A percentile compares a stretch with the other conserved stretches of the same genome.
Evolutionary conservation across 1,284 basidiomycete species (phyloP).

Genomic region (Cutaneotrichosporon sp.): DNA sequence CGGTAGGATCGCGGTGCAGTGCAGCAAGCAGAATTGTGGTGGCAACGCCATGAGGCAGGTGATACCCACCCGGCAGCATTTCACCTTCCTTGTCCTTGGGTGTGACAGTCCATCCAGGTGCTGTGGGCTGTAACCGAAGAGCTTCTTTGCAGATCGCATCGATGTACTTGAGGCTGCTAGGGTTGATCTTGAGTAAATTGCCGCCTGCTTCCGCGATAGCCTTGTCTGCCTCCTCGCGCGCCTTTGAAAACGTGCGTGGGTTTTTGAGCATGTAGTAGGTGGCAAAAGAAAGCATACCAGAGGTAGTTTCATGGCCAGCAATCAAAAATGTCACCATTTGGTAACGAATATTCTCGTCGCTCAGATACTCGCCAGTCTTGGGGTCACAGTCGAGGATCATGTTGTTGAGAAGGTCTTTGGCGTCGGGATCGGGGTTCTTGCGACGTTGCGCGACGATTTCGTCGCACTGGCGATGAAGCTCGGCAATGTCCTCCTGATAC

Average conservation of each 20-base stretch:
- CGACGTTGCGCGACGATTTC: conserved; percentile 17
- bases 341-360: conserved; percentile 51
- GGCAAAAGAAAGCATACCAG: conserved; percentile 34
- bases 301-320: conserved; percentile 56
- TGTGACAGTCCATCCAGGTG: conserved; percentile 26
- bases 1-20: conserved; percentile 50
- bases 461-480: conserved; percentile 14
- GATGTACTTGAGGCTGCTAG: conserved; percentile 53
- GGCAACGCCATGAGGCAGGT: conserved; percentile 43
- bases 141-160: conserved; percentile 53
- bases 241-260: conserved; percentile 52
- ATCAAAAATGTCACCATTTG: conserved; percentile 58
- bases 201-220: conserved; percentile 34
- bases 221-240: conserved; percentile 55
- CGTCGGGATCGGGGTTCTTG: conserved; percentile 14
- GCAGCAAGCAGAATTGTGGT: conserved; percentile 44
- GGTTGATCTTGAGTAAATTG: conserved; percentile 16
- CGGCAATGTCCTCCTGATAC: conserved; percentile 10
- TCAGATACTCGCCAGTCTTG: conserved; percentile 51
- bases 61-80: conserved; percentile 36
- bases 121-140: conserved; percentile 52
- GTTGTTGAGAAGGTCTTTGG: conserved; percentile 50
- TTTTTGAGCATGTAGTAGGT: conserved; percentile 52
- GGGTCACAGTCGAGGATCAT: conserved; percentile 54
- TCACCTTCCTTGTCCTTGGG: conserved; percentile 11